Percentiles rank a stretch among this genome's conserved stretches.
phyloP scores from a whole-genome alignment of 176 grass and related monocot genomes.

The Triticum urartu region DNA sequence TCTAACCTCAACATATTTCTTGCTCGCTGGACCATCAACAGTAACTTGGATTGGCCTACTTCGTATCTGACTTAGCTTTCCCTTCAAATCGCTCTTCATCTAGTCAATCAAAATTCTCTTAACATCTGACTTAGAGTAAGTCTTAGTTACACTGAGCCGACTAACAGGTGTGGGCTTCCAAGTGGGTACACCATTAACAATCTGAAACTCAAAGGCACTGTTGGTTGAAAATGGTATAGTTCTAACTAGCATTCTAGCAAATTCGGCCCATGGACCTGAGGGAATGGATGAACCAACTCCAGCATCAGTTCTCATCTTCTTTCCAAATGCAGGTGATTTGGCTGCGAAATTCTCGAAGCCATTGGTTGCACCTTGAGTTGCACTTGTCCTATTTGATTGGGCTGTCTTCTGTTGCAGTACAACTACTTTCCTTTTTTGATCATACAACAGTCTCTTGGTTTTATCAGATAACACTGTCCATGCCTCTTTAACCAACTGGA shows the following conservation, averaged over 20 bases:
- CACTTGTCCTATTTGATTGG: neutral
- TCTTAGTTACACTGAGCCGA: conserved; percentile 14
- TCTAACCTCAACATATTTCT: conserved; percentile 32
- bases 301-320: conserved; percentile 24
- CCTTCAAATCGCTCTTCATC: conserved; percentile 16
- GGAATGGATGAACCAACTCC: conserved; percentile 8
- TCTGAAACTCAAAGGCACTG: conserved; percentile 11
- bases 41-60: conserved; percentile 11
- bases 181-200: conserved; percentile 30
- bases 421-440: conserved; percentile 29
- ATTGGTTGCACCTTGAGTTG: too few species aligned
- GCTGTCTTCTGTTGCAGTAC: neutral
- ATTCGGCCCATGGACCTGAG: neutral
- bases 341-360: neutral
- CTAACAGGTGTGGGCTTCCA: conserved; percentile 7
- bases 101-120: conserved; percentile 27
- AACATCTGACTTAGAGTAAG: neutral
- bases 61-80: conserved; percentile 25
- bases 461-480: conserved; percentile 37
- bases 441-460: conserved; percentile 18
- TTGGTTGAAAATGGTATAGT: conserved; percentile 5
- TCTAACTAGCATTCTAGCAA: conserved; percentile 15
- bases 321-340: conserved; percentile 13
- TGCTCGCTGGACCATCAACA: conserved; percentile 2
- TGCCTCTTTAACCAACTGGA: conserved; percentile 14